Evolutionary conservation across 2,329 filamentous ascomycete species (phyloP), one percentile per base, ranked within the genome.

Genomic region (Ilyonectria sp.): DNA sequence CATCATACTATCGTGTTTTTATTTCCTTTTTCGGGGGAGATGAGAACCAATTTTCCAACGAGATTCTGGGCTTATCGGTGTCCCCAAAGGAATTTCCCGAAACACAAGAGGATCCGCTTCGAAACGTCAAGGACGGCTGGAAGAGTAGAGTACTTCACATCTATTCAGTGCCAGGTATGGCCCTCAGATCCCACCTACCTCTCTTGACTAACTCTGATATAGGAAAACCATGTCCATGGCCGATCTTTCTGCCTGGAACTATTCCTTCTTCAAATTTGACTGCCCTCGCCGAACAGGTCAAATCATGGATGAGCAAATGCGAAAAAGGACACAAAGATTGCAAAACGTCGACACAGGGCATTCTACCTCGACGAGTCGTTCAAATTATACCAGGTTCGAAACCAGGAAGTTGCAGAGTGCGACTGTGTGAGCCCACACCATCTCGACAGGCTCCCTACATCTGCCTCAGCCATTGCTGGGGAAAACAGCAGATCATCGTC

Each of bases 401-500:
- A n/a, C 58, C 63, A 33, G 58, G 53, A 31, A n/a, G 33, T 15
- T 66, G 49, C 43, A 60, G 33, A 31, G 54, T 60, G 1, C 63
- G 67, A 10, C 31, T 69, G 3, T 47, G 52, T 17, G 67, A 69
- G 35, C 50, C 63, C 1, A 15, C 44, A 15, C 15, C 63, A 2
- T 29, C 49, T 1, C 37, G 60, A 19, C 53, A n/a, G 15, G 63
- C 44, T 13, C 49, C 37, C 0, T 70, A 72, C 31, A 55, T 63
- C 13, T 66, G 69, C 15, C 26, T 79, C 10, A 73, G 71, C 43
- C 74, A 76, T 37, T 74, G 72, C 44, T 74, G 74, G 74, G 72
- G 72, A 2, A 78, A 83, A 55, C 76, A 78, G 29, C 79, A 76
- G 63, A 80, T 82, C 21, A 81, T 81, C 37, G 81, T 47, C 4